Conservation (phyloP, 148 eudicot species). For the Suaeda aralocaspica region DNA sequence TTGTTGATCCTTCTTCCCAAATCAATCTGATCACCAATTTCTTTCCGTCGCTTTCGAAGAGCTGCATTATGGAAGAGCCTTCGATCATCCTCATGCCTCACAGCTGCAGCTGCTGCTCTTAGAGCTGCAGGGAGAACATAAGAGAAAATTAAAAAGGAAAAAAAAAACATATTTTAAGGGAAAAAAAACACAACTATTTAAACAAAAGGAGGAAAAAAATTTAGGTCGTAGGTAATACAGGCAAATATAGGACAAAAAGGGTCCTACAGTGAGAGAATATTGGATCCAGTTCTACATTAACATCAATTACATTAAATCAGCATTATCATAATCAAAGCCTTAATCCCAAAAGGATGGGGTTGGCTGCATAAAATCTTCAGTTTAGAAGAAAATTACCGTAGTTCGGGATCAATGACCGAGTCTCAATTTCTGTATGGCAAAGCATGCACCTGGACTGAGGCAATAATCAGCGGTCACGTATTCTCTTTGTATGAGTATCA, state of each 20-base stretch:
- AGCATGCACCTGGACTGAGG: constrained; percentile 73
- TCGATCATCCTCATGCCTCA: constrained; percentile 75
- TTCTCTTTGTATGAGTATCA: neutral
- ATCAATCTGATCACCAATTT: constrained; percentile 52
- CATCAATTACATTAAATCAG: no score
- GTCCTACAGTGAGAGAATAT: neutral
- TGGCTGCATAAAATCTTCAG: no score
- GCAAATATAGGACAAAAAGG: neutral
- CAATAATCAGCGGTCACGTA: constrained; percentile 23
- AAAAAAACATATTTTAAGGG: neutral
- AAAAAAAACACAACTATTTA: neutral
- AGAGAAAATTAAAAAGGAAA: neutral
- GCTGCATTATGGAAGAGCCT: constrained; percentile 72
- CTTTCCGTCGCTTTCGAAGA: constrained; percentile 75
- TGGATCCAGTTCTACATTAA: neutral
- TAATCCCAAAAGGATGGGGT: no score
- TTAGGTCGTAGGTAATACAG: no score
- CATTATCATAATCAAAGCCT: no score
- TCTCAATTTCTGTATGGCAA: constrained; percentile 60
- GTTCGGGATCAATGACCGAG: constrained; percentile 64
- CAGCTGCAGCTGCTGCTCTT: constrained; percentile 84
- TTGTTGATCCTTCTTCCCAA: constrained; percentile 32
- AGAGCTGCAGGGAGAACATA: constrained; percentile 44
- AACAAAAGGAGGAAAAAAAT: no score
- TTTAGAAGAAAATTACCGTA: constrained; percentile 43